Evolutionary conservation across 148 eudicot genomes (phyloP), one percentile per base, ranked within the genome.

Genomic region (Rhododendron molle): DNA sequence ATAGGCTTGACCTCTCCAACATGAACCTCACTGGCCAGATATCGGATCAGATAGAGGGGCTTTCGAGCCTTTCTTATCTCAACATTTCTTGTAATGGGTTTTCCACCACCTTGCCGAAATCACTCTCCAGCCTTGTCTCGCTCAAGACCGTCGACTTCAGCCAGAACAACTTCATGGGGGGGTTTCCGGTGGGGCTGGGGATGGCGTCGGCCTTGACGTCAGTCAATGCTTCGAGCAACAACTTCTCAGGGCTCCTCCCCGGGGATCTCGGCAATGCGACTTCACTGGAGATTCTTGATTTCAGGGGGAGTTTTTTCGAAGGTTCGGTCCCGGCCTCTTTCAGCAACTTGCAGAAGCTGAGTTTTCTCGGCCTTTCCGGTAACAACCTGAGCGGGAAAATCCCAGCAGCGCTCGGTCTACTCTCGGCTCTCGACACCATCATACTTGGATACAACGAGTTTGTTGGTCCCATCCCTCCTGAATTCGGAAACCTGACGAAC

Each of bases 341-440:
- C 76, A 87, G 26, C 85, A 92, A 87, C 50, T 83, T 96, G 89
- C 85, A 81, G 89, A 92, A 84, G 20, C 85, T 96, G 81, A 92
- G 91, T 89, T 95, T 90, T 84, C 90, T 96, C 44, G 98, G 98
- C 21, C 84, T 96, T 21, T 96, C 99, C 1, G 99, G 99, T 20
- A 96, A 96, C 81, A 94, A 92, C 72, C 87, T 96, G 16, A 91
- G 92, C 7, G 98, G 99, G 36, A 15, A 14, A 15, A 90, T 96
- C 46, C 99, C 97, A 0, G 76, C 83, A 11, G 88, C 91, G 83
- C 78, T 96, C 1, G 96, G 97, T 1, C 83, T 89, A 44, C 85
- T 96, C 5, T 85, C 92, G 1, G 85, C 94, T 1, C 30, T 96
- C 6, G 95, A 96, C 87, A 94, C 95, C 2, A 88, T 94, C 67